A percentile compares a stretch with the other conserved stretches of the same genome.
Evolutionary conservation across 164 flowering plant species (phyloP).

Genomic region (Protea cynaroides): DNA sequence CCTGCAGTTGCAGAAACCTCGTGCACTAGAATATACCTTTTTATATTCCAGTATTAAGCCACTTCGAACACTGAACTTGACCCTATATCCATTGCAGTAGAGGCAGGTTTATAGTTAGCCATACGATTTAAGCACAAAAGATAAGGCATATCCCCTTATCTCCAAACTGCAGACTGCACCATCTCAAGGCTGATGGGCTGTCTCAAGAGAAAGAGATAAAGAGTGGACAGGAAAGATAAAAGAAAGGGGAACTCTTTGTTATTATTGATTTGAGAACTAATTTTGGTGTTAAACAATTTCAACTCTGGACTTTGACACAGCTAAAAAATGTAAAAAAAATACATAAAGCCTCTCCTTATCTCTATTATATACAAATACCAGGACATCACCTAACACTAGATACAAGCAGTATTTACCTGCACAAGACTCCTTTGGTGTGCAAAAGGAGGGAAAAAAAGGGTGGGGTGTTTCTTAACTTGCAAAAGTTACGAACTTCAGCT

Average conservation of each 20-base stretch:
- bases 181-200: no score
- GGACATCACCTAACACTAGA: slow-evolving; percentile 7
- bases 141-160: no score
- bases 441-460: slow-evolving; percentile 5
- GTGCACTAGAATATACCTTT: no score
- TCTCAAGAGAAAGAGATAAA: not conserved
- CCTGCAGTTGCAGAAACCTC: no score
- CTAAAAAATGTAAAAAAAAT: slow-evolving; percentile 1
- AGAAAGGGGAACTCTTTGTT: not conserved
- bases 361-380: slow-evolving; percentile 20
- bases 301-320: no score
- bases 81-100: no score
- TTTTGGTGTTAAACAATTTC: no score
- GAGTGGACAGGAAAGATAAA: not conserved
- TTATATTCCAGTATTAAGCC: no score
- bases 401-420: slow-evolving; percentile 11
- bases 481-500: not conserved
- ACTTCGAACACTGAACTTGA: no score
- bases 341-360: not conserved
- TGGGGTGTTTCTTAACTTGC: slow-evolving; percentile 11
- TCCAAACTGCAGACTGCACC: no score
- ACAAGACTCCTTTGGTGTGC: slow-evolving; percentile 9
- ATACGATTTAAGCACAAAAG: not conserved
- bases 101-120: no score
- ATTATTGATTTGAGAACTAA: slow-evolving; percentile 4